Percentiles rank a stretch among this genome's conserved stretches.
These are phyloP conservation scores for Coleophoma cylindrospora DNA, from an alignment of 2,329 filamentous ascomycete genomes.

Conservation along the genomic window DNA sequence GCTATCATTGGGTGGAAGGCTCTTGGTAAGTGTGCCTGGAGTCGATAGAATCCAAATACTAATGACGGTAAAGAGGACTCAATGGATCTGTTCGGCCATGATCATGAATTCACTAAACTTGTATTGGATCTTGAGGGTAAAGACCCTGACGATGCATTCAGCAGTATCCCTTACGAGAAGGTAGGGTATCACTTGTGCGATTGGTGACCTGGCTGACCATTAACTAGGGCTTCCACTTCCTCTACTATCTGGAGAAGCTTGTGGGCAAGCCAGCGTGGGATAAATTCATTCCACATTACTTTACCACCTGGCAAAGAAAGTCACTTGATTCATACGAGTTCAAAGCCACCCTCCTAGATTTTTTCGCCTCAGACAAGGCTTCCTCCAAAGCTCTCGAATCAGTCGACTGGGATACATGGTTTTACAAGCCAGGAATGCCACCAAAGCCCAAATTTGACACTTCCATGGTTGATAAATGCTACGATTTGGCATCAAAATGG, in stretches of 20 bases:
- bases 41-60: not conserved
- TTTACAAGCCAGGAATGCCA: conserved; percentile 84
- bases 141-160: conserved; percentile 95
- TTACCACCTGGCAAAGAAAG: conserved; percentile 76
- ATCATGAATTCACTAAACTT: conserved; percentile 91
- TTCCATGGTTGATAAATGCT: conserved; percentile 78
- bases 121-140: conserved; percentile 82
- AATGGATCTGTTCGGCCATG: conserved; percentile 70
- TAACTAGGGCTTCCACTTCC: conserved; percentile 71
- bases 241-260: conserved; percentile 84
- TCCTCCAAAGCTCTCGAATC: conserved; percentile 57
- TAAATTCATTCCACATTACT: conserved; percentile 94
- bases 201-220: not conserved
- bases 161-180: conserved; percentile 89
- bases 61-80: conserved; percentile 54
- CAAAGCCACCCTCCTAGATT: conserved; percentile 79
- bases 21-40: conserved; percentile 20
- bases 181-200: conserved; percentile 3
- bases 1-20: conserved; percentile 95
- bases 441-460: conserved; percentile 91
- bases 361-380: conserved; percentile 68
- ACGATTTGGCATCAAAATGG: conserved; percentile 79
- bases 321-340: conserved; percentile 94
- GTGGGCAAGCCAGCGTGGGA: conserved; percentile 86
- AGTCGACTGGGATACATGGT: conserved; percentile 87